These are phyloP conservation scores for Ceratobasidium sp. DNA, from an alignment of 1,284 basidiomycete genomes.

Conservation along the genomic window DNA sequence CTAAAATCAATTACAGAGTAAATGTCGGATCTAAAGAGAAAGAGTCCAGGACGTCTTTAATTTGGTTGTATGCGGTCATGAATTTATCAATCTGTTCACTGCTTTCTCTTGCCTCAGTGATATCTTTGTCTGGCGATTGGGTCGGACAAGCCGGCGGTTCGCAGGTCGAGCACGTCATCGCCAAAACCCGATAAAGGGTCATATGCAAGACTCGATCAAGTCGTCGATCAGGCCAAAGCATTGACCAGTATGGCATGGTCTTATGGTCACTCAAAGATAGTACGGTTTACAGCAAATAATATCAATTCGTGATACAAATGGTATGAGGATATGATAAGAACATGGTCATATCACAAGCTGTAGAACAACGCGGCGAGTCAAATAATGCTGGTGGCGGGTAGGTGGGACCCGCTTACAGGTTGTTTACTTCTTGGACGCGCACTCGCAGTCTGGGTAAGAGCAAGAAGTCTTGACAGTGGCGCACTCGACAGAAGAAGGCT, in stretches of 20 bases:
- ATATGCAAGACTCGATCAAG: background rate
- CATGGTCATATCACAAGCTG: background rate
- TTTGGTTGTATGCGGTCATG: background rate
- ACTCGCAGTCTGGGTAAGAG: slow-evolving; percentile 32
- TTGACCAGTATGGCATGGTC: background rate
- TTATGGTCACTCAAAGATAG: background rate
- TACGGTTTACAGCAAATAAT: slow-evolving; percentile 10
- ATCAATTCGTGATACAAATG: slow-evolving; percentile 28
- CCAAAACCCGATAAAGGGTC: background rate
- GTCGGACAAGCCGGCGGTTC: background rate
- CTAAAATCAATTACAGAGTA: background rate
- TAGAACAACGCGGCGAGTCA: background rate
- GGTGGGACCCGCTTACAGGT: slow-evolving; percentile 2
- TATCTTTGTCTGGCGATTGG: background rate
- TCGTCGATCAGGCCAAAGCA: background rate
- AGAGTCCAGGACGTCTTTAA: background rate
- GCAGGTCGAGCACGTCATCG: background rate
- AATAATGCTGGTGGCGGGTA: background rate
- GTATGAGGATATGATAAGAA: slow-evolving; percentile 5
- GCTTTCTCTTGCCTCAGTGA: background rate
- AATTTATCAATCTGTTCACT: background rate
- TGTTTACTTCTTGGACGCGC: slow-evolving; percentile 28
- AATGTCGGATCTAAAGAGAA: background rate
- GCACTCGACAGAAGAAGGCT: slow-evolving; percentile 28
- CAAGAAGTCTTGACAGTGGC: slow-evolving; percentile 26